These are phyloP conservation scores for Ophiostoma australiae DNA, from an alignment of 2,329 filamentous ascomycete genomes.

Conservation along the genomic window DNA sequence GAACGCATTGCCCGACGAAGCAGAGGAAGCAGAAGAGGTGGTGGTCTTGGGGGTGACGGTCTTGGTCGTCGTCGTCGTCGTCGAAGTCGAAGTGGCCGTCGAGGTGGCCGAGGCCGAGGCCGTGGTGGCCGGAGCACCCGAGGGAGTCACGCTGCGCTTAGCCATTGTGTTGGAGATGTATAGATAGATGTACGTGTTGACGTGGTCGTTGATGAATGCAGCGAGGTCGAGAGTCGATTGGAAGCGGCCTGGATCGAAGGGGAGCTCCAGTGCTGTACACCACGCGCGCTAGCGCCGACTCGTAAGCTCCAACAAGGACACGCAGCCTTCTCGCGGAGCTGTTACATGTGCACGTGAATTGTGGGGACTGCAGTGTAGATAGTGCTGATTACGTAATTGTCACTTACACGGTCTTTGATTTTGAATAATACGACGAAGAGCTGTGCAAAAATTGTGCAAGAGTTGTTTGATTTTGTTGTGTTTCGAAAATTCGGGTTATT, in stretches of 20 bases:
- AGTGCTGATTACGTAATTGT: not conserved
- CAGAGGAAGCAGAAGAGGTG: not conserved
- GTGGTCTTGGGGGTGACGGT: not conserved
- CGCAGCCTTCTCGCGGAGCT: conserved; percentile 27
- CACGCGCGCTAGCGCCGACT: conserved; percentile 16
- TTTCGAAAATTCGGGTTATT: too few relatives aligned
- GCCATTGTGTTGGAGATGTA: conserved; percentile 13
- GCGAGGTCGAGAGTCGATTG: not conserved
- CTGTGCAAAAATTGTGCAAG: too few relatives aligned
- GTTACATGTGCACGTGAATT: conserved; percentile 22
- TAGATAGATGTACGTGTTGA: not conserved
- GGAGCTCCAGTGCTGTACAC: not conserved
- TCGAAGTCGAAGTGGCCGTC: conserved; percentile 11
- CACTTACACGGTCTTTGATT: too few relatives aligned
- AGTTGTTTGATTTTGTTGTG: too few relatives aligned
- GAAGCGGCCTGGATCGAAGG: not conserved
- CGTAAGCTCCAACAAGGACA: conserved; percentile 24
- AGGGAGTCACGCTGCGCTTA: conserved; percentile 21
- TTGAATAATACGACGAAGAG: too few relatives aligned
- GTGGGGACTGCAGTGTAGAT: conserved; percentile 6
- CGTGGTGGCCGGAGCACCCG: conserved; percentile 16
- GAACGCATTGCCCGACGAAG: conserved; percentile 24
- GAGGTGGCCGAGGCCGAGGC: not conserved
- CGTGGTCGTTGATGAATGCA: not conserved
- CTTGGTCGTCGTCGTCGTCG: conserved; percentile 14